Evolutionary conservation across 2,329 filamentous ascomycete genomes (phyloP), one percentile per base, ranked within the genome.

Genomic region (Fusarium sterilihyphosum): DNA sequence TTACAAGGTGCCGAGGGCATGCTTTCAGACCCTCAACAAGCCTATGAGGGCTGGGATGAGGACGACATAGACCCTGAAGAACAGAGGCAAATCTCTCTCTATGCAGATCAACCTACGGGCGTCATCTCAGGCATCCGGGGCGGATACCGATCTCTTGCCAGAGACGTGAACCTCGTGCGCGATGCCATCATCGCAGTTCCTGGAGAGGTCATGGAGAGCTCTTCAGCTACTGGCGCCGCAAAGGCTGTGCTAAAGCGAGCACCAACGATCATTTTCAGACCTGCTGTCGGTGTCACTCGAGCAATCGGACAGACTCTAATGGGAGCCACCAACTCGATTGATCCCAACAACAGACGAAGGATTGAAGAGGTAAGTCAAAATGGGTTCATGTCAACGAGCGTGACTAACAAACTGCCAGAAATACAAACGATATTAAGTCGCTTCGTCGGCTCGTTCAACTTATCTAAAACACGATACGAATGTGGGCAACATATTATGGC

Each of bases 101-200:
- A 99, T 79, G 96, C 97, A 1, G 94, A 98, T 77, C 96, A 98
- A 80, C 97, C 97, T 2, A 90, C 96, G 5, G 94, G 94, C 4
- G 93, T 99, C 6, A 88, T 96, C 8, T 94, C 97, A 77, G 96
- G 96, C 8, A 86, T 99, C 22, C 89, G 93, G 6, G 93, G 93
- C 18, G 96, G 95, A 8, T 96, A 95, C 78, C 87, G 91, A 35
- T 94, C 95, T 61, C 87, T 99, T 35, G 92, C 95, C 70, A 90
- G 95, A 40, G 97, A 99, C 81, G 86, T 99, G n/a, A 88, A 96
- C 44, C 87, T 95, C 50, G 94, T 96, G 2, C 88, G 92, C 65
- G 95, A 99, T 83, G 96, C 96, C 16, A 94, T 99, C 66, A 96
- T 99, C 77, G 96, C 96, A 3, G 94, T 99, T 33, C 96, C 96